These are phyloP conservation scores for Auriscalpium microsporum DNA, from an alignment of 768 basidiomycete species.

Conservation along the genomic window DNA sequence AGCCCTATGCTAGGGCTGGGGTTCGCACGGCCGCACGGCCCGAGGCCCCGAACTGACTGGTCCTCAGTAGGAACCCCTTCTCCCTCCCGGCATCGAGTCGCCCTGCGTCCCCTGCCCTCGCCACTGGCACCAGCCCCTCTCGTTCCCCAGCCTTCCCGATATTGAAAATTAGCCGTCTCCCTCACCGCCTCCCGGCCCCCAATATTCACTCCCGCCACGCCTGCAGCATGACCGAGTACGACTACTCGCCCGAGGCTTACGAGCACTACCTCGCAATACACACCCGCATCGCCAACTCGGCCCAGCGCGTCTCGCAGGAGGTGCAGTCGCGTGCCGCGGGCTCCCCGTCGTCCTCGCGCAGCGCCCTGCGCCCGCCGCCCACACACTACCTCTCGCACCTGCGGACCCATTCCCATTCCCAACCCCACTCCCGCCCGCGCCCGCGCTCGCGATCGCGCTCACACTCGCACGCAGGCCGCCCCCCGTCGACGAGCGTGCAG, in stretches of 20 bases:
- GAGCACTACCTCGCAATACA: slow-evolving; percentile 40
- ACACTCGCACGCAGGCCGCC: slow-evolving; percentile 4
- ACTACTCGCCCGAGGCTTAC: slow-evolving; percentile 48
- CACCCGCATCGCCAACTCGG: slow-evolving; percentile 42
- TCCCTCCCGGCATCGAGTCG: too few relatives aligned
- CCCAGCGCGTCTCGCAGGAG: slow-evolving; percentile 15
- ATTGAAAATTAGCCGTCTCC: too few relatives aligned
- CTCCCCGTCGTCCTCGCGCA: slow-evolving; percentile 13
- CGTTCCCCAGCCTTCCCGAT: too few relatives aligned
- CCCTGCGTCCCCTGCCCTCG: too few relatives aligned
- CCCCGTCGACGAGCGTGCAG: slow-evolving; percentile 10
- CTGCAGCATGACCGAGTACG: slow-evolving; percentile 48
- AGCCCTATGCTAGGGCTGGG: too few relatives aligned
- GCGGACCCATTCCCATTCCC: not conserved
- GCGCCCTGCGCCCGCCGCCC: not conserved
- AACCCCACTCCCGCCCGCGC: slow-evolving; percentile 3
- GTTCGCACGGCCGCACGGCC: too few relatives aligned
- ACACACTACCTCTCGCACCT: not conserved
- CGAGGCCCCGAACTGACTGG: too few relatives aligned
- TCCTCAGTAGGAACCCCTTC: too few relatives aligned
- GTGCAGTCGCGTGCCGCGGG: not conserved
- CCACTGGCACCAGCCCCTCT: too few relatives aligned
- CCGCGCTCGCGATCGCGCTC: slow-evolving; percentile 7
- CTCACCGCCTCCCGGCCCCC: not conserved
- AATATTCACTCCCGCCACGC: not conserved